phyloP scores from a whole-genome alignment of 352 stramenopile species.

The Ophiocytium majus region DNA sequence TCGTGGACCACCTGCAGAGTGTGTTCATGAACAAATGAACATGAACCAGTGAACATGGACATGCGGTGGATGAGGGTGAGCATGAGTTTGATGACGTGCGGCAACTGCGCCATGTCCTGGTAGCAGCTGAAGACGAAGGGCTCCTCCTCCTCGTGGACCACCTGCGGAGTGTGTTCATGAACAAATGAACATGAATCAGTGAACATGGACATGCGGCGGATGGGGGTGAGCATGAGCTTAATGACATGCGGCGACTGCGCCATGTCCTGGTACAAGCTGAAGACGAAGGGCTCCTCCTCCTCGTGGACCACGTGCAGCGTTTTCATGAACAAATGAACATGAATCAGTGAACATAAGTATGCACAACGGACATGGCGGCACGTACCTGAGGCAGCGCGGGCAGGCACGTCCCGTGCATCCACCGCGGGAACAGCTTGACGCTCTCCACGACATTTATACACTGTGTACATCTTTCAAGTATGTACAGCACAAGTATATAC shows the following conservation, averaged over 20 bases:
- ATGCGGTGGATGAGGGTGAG: conserved; percentile 86
- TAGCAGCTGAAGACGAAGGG: conserved; percentile 88
- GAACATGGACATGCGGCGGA: conserved; percentile 74
- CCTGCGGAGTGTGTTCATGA: too few relatives aligned
- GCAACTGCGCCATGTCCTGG: conserved; percentile 88
- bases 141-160: conserved; percentile 84
- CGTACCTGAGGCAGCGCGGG: conserved; percentile 75
- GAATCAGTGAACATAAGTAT: conserved; percentile 68
- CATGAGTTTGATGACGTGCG: conserved; percentile 91
- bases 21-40: too few relatives aligned
- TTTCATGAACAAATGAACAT: too few relatives aligned
- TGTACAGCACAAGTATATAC: too few relatives aligned
- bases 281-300: conserved; percentile 87
- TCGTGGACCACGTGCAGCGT: conserved; percentile 71
- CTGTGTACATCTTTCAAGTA: too few relatives aligned
- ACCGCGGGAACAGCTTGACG: conserved; percentile 85
- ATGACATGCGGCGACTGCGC: conserved; percentile 89
- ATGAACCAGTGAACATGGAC: too few relatives aligned
- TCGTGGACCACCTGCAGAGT: conserved; percentile 71
- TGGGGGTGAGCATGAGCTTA: conserved; percentile 86
- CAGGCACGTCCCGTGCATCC: conserved; percentile 90
- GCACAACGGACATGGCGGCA: conserved; percentile 47
- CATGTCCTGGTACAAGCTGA: conserved; percentile 91
- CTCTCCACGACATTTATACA: conserved; percentile 90
- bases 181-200: too few relatives aligned